Percentiles rank a stretch among this genome's conserved stretches.
Evolutionary conservation across 805 yeast species (phyloP).

Genomic region (Saccharomycopsis javanensis): DNA sequence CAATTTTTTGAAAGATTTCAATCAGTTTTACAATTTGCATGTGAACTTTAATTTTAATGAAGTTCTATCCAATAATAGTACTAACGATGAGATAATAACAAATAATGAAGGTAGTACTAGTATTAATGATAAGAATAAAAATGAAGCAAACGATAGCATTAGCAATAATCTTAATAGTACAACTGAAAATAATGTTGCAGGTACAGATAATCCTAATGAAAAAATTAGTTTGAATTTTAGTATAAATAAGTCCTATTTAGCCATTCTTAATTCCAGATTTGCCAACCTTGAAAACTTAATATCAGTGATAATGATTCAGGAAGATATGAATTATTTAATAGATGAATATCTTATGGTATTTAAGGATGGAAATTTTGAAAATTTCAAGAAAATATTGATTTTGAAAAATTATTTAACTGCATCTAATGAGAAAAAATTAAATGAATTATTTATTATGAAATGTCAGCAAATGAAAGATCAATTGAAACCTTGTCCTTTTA

Average conservation of each 20-base stretch:
- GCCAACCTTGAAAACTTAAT: constrained; percentile 51
- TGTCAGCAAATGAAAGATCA: constrained; percentile 17
- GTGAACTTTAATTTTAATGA: not conserved
- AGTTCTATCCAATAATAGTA: not conserved
- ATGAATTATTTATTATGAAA: constrained; percentile 33
- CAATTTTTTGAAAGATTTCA: not conserved
- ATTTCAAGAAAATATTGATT: constrained; percentile 55
- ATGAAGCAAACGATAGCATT: constrained; percentile 14
- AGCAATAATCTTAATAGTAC: not conserved
- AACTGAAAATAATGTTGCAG: not conserved
- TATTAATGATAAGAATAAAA: constrained; percentile 12
- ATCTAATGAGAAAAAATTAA: constrained; percentile 29
- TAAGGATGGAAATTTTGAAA: constrained; percentile 51
- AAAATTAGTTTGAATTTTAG: constrained; percentile 17
- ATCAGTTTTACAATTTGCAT: not conserved
- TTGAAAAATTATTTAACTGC: constrained; percentile 42
- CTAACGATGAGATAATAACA: not conserved
- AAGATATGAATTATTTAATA: constrained; percentile 58
- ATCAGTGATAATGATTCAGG: constrained; percentile 55
- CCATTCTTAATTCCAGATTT: constrained; percentile 35
- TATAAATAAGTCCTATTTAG: constrained; percentile 27
- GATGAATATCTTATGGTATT: constrained; percentile 56
- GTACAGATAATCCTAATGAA: not conserved
- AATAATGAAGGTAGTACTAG: not conserved
- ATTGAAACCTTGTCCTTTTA: constrained; percentile 4